Percentiles rank a stretch among this genome's conserved stretches.
Conservation (phyloP, 495 filamentous ascomycete genomes). For the Penicillium cosmopolitanum region DNA sequence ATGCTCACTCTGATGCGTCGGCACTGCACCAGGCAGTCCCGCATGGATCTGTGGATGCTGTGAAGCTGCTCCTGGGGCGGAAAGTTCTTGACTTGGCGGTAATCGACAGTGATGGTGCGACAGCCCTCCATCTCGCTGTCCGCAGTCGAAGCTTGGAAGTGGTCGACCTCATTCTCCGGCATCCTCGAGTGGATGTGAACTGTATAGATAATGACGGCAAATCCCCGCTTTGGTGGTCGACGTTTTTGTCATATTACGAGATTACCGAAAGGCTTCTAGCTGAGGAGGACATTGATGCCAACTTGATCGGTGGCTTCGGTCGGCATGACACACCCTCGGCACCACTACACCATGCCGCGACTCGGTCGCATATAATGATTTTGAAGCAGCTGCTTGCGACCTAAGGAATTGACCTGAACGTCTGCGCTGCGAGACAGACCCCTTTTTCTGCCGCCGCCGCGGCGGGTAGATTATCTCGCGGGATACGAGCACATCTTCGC, state of each 20-base stretch:
- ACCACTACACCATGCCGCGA: slow-evolving; percentile 6
- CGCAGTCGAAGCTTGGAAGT: no score
- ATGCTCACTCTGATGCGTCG: no score
- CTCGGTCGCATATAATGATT: neutral
- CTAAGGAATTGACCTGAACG: slow-evolving; percentile 9
- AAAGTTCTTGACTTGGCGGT: no score
- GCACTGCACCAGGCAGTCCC: no score
- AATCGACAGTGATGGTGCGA: no score
- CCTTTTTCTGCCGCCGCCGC: slow-evolving; percentile 10
- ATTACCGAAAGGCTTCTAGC: slow-evolving; percentile 13
- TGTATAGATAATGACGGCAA: no score
- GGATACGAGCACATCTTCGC: no score
- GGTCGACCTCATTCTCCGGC: no score
- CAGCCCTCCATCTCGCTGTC: no score
- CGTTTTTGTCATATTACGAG: slow-evolving; percentile 9
- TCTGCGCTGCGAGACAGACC: slow-evolving; percentile 13
- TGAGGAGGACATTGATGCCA: slow-evolving; percentile 10
- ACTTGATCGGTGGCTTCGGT: slow-evolving; percentile 8
- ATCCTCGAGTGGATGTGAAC: no score
- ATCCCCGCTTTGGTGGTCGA: neutral
- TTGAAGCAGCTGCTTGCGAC: slow-evolving; percentile 13
- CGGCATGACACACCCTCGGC: neutral
- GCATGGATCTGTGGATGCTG: no score
- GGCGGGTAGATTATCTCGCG: neutral
- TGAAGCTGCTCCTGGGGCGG: no score